Conservation (phyloP, 148 eudicot genomes). For the Rhododendron vialii region DNA sequence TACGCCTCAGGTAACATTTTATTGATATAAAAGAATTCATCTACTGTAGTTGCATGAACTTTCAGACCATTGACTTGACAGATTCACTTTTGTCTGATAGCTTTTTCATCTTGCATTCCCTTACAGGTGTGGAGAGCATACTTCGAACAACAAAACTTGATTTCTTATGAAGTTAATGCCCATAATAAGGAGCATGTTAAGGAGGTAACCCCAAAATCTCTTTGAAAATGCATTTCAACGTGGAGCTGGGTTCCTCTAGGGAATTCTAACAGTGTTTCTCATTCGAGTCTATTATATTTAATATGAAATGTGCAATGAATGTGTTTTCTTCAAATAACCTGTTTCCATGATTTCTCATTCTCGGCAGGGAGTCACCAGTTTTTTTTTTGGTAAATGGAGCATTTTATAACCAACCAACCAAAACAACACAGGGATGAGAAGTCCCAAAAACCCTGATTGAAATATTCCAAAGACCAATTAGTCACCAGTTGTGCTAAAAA, state of each 20-base stretch:
- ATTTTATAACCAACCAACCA: no score
- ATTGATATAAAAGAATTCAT: background rate
- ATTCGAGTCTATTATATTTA: background rate
- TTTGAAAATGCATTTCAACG: background rate
- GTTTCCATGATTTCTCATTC: background rate
- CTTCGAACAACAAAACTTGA: background rate
- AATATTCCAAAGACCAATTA: no score
- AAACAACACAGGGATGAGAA: no score
- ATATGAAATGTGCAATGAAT: background rate
- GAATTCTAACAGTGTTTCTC: background rate
- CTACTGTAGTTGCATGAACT: background rate
- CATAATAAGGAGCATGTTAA: conserved; percentile 35
- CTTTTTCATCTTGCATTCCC: conserved; percentile 7
- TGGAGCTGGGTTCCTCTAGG: background rate
- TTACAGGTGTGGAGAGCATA: conserved; percentile 15
- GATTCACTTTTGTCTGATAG: background rate
- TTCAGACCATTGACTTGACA: background rate
- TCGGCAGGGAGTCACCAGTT: background rate
- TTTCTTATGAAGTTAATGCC: background rate
- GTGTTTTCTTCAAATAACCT: background rate
- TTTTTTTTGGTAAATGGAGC: no score
- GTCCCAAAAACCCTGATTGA: no score
- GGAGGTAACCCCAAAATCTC: conserved; percentile 38
- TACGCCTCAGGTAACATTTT: background rate
- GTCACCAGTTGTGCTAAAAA: background rate